Percentiles rank a stretch among this genome's conserved stretches.
Evolutionary conservation across 2,329 filamentous ascomycete species (phyloP).

Genomic region (Colletotrichum sp.): DNA sequence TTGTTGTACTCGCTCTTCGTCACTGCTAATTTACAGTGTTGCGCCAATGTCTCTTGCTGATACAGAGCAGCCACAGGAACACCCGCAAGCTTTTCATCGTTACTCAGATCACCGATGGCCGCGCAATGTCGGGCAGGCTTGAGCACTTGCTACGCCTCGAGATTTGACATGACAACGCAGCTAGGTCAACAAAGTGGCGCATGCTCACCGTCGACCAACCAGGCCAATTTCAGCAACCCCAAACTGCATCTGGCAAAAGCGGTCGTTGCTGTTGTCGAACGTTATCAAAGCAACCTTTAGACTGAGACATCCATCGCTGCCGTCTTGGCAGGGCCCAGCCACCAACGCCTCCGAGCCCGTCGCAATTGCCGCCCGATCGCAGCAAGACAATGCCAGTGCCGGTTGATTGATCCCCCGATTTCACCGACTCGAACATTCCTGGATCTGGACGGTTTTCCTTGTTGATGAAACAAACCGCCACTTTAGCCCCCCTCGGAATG

Average conservation of each 20-base stretch:
- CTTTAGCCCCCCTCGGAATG: neutral
- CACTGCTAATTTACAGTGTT: neutral
- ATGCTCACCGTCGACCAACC: constrained; percentile 4
- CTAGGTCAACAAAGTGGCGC: neutral
- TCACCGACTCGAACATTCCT: neutral
- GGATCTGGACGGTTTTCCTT: neutral
- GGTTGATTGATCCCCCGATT: neutral
- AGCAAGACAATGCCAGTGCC: neutral
- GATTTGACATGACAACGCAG: neutral
- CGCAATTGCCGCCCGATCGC: neutral
- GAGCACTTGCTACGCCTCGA: neutral
- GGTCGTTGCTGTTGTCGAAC: neutral
- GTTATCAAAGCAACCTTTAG: neutral
- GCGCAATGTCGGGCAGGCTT: neutral
- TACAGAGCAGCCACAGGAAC: neutral
- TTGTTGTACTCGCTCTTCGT: neutral
- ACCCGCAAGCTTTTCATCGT: neutral
- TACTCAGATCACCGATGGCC: neutral
- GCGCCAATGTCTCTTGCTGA: neutral
- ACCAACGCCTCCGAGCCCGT: neutral
- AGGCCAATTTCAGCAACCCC: neutral
- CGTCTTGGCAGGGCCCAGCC: constrained; percentile 4
- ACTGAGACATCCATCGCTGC: constrained; percentile 2
- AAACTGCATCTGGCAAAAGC: neutral
- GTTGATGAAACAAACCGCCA: neutral